Evolutionary conservation across 1,284 basidiomycete genomes (phyloP).

Genomic region (Fomitopsis pinicola): DNA sequence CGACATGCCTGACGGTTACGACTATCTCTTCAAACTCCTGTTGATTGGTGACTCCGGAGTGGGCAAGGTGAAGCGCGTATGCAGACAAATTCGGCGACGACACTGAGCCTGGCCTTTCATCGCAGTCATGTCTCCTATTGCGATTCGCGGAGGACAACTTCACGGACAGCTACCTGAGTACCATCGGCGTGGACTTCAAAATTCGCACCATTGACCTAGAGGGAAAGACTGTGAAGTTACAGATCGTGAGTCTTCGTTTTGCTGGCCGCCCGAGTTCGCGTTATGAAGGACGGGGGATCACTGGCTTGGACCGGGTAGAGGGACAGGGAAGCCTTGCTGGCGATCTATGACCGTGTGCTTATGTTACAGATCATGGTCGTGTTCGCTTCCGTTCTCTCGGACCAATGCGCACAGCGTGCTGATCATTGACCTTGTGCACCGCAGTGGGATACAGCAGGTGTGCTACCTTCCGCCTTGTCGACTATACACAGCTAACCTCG

Average conservation of each 20-base stretch:
- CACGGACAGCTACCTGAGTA: slow-evolving; percentile 98
- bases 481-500: not conserved
- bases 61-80: slow-evolving; percentile 63
- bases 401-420: not conserved
- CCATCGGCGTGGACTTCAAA: slow-evolving; percentile 99
- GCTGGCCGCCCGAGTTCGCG: not conserved
- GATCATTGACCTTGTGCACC: slow-evolving; percentile 1
- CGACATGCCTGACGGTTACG: slow-evolving; percentile 88
- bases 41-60: slow-evolving; percentile 94
- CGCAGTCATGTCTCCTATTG: slow-evolving; percentile 92
- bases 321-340: not conserved
- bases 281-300: not conserved
- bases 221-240: slow-evolving; percentile 99
- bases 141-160: slow-evolving; percentile 99
- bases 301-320: no score
- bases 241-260: slow-evolving; percentile 80
- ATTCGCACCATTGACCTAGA: slow-evolving; percentile 99
- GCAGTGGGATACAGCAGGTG: slow-evolving; percentile 95
- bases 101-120: slow-evolving; percentile 17
- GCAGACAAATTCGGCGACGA: not conserved
- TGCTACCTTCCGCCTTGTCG: slow-evolving; percentile 8
- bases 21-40: slow-evolving; percentile 95
- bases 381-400: not conserved
- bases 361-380: not conserved
- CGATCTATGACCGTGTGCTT: not conserved